These are phyloP conservation scores for Erythrobasidium hasegawianum DNA, from an alignment of 1,284 basidiomycete genomes.

Conservation along the genomic window DNA sequence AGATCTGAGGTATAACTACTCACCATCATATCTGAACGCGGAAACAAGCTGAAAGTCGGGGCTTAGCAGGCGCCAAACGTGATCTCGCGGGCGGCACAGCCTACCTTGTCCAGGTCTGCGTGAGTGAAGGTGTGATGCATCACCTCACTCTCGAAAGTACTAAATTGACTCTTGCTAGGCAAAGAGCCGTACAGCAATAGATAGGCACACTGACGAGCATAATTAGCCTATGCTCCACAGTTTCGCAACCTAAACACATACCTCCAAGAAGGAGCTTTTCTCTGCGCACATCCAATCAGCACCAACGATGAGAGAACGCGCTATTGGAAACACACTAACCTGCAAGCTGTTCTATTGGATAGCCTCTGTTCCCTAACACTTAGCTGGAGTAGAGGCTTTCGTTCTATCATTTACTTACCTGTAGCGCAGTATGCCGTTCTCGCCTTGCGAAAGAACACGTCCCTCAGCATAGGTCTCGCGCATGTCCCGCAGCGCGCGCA, in stretches of 20 bases:
- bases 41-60: slow-evolving; percentile 13
- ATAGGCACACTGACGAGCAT: slow-evolving; percentile 3
- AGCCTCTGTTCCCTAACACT: too few relatives aligned
- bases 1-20: too few relatives aligned
- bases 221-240: neutral
- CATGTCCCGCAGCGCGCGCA: neutral
- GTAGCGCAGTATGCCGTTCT: slow-evolving; percentile 60
- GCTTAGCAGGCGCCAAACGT: neutral
- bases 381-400: too few relatives aligned
- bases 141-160: slow-evolving; percentile 66
- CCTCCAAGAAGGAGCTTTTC: slow-evolving; percentile 72
- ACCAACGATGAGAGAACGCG: too few relatives aligned
- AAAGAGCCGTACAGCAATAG: slow-evolving; percentile 66
- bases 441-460: slow-evolving; percentile 44
- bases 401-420: slow-evolving; percentile 1
- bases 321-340: neutral
- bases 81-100: neutral
- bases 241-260: slow-evolving; percentile 67
- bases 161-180: slow-evolving; percentile 63
- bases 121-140: slow-evolving; percentile 73
- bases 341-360: slow-evolving; percentile 84
- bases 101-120: slow-evolving; percentile 68
- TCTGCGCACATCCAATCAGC: slow-evolving; percentile 42
- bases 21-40: slow-evolving; percentile 28
- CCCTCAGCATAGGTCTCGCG: slow-evolving; percentile 57